Base-by-base conservation (phyloP, 1,284 basidiomycete species). In the Cystodermella granulosa region DNA sequence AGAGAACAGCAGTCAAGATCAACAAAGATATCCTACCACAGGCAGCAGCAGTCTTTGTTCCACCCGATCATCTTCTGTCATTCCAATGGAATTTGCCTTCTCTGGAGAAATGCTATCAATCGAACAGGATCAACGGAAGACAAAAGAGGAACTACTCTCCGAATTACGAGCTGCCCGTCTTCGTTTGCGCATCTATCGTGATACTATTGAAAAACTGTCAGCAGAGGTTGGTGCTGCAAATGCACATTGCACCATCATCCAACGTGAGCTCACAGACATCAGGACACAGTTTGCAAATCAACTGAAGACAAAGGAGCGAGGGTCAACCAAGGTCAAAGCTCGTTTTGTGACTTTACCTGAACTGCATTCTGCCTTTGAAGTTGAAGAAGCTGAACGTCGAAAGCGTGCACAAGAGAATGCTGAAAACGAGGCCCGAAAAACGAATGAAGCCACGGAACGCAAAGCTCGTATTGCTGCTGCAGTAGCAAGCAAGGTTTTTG, bases 181-280 rank as follows among this genome's bases (percentile, higher is more conserved):
- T n/a, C 21, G 26, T 8, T 17, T 48, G 13, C 23, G 20, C 5
- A 21, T 17, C 14, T 16, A 40, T 20, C 21, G 7, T 13, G 18
- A 34, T 23, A 20, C 47, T 4, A 16, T 44, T 17, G n/a, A 17
- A 23, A 34, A 24, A 7, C 42, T 43, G 16, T 14, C 13, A 5
- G 45, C 45, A 7, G 24, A 42, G 16, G 24, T 37, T 31, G 16
- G 42, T 2, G 48, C 40, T 39, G 45, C 48, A 39, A 39, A 49
- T 23, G 39, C 45, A 11, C 48, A 49, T 21, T 49, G 48, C 31
- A 47, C 45, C 18, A 43, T 49, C 16, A 46, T 49, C 11, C 39
- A 45, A 21, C 20, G 21, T 7, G 42, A 36, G 24, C 24, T 50
- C 4, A 21, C 36, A 5, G 21, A 34, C 22, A 11, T 24, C 16